Percentiles rank a stretch among this genome's conserved stretches.
Evolutionary conservation across 805 yeast species (phyloP).

Genomic region (Saccharomycopsis schoenii): DNA sequence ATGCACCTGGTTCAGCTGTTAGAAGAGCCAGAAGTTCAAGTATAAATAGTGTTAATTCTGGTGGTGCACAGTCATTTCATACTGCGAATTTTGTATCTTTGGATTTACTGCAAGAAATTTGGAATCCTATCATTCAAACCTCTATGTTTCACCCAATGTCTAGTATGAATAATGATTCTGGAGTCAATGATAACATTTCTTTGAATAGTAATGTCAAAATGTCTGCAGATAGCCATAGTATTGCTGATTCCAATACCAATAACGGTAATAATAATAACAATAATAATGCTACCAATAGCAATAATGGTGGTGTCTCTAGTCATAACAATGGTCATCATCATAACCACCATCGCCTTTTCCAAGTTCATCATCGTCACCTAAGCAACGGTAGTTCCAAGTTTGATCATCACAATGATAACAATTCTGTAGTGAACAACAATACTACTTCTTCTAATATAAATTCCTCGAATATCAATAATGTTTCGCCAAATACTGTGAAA

Average conservation of each 20-base stretch:
- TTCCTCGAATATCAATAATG: neutral
- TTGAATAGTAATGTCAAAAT: neutral
- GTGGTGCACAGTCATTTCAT: constrained; percentile 16
- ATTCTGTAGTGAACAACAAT: neutral
- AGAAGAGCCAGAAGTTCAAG: constrained; percentile 17
- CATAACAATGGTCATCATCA: neutral
- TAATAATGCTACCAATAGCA: neutral
- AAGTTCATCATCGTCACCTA: neutral
- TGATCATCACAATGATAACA: neutral
- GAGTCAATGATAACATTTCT: neutral
- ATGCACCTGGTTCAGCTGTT: neutral
- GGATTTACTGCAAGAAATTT: neutral
- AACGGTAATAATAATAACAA: neutral
- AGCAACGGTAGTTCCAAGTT: neutral
- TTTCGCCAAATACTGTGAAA: neutral
- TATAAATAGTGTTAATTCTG: constrained; percentile 15
- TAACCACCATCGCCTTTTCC: neutral
- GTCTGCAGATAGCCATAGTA: neutral
- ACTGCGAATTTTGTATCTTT: constrained; percentile 12
- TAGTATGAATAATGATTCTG: neutral
- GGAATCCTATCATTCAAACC: neutral
- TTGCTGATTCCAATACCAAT: neutral
- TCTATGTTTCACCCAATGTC: neutral
- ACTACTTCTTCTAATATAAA: neutral
- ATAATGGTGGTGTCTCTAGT: neutral